Evolutionary conservation across 805 yeast species (phyloP), one percentile per base, ranked within the genome.

Genomic region (Starmerella cellae): DNA sequence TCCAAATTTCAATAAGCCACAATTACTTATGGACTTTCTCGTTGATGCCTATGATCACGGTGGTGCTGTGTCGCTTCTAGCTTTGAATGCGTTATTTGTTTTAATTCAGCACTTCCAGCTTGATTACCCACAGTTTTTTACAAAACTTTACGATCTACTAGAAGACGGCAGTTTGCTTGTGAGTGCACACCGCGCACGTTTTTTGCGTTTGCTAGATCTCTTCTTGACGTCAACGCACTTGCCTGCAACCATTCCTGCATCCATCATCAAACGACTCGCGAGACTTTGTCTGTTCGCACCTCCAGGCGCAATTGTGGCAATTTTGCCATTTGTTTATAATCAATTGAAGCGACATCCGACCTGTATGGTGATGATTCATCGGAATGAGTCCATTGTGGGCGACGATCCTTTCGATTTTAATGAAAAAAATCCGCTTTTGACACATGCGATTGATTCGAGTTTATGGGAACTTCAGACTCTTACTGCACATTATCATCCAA

Each of bases 301-400:
- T 22, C 94, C 96, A 2, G 72, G 94, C 1, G 95, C 95, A 2
- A 75, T 82, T 31, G 93, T 88, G 16, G 74, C 83, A 2, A 70
- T 83, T 13, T 71, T 88, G 18, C 97, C 98, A n/a, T 84, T 91
- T 59, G 70, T 85, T 11, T 88, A 88, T 64, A 88, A 88, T 60
- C 69, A 85, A 49, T 61, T 91, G 55, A 88, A 83, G 58, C 75
- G 83, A 54, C 98, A 91, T 62, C 96, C 96, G 35, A 75, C 87
- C 4, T 87, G 96, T 67, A 88, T 87, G 94, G 66, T 79, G 20
- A 66, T 88, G 71, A 69, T 88, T 33, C 97, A 91, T 55, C 55
- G 65, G 49, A 41, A 37, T 1, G 29, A 10, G 5, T 10, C 19
- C 3, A 26, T 18, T 2, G 32, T 26, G 10, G 43, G 28, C 13